Conservation (phyloP, 2,329 filamentous ascomycete genomes). For the Cercospora nicotianae region DNA sequence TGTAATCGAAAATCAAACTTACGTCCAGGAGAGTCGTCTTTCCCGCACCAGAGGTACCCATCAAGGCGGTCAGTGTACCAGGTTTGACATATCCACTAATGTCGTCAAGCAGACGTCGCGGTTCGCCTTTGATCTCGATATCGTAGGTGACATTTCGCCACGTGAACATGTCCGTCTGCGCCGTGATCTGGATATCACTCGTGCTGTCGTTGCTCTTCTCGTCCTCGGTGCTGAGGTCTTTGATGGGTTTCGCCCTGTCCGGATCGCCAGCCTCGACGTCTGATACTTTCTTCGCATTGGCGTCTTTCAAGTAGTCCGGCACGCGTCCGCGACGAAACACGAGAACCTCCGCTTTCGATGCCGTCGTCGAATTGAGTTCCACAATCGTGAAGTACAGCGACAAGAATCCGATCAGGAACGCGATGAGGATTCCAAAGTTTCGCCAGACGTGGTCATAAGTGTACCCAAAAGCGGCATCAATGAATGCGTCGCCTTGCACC, state of each 20-base stretch:
- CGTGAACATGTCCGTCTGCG: neutral
- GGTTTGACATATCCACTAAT: constrained; percentile 58
- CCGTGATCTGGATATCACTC: neutral
- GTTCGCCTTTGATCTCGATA: constrained; percentile 53
- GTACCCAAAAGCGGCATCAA: constrained; percentile 40
- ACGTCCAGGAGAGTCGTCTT: constrained; percentile 61
- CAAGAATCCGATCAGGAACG: constrained; percentile 65
- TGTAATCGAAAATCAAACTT: constrained; percentile 5
- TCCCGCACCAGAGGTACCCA: constrained; percentile 48
- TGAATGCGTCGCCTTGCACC: constrained; percentile 45
- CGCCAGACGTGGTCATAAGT: constrained; percentile 48
- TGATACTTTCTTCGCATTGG: constrained; percentile 46
- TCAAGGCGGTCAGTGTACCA: constrained; percentile 34
- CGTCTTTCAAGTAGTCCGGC: constrained; percentile 42
- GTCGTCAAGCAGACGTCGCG: constrained; percentile 54
- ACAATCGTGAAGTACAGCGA: constrained; percentile 61
- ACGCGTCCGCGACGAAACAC: constrained; percentile 58
- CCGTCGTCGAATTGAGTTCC: constrained; percentile 64
- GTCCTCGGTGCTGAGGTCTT: constrained; percentile 27
- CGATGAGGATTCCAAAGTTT: constrained; percentile 68
- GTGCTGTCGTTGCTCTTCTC: constrained; percentile 37
- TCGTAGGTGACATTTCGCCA: constrained; percentile 46
- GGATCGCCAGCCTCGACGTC: constrained; percentile 36
- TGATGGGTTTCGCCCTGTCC: constrained; percentile 37
- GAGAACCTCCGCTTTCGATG: constrained; percentile 66